Evolutionary conservation across 2,329 filamentous ascomycete genomes (phyloP).

Genomic region (Fusarium staphyleae): DNA sequence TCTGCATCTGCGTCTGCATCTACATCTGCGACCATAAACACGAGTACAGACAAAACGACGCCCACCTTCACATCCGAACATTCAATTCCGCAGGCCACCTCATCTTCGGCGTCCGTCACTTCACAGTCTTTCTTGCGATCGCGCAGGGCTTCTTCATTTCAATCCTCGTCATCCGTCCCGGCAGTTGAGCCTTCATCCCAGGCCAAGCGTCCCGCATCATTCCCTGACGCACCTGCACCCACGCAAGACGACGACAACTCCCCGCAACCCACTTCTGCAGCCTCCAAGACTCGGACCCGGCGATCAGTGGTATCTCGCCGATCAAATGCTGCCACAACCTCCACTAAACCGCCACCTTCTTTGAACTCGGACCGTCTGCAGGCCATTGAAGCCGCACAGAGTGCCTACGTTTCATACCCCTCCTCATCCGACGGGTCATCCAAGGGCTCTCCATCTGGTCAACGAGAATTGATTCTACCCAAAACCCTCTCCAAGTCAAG

Average conservation of each 20-base stretch:
- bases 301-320: slow-evolving; percentile 50
- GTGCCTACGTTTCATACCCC: slow-evolving; percentile 28
- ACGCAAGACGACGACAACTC: slow-evolving; percentile 32
- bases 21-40: slow-evolving; percentile 23
- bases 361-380: slow-evolving; percentile 46
- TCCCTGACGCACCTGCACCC: slow-evolving; percentile 37
- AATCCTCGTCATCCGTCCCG: slow-evolving; percentile 39
- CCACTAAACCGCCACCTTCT: slow-evolving; percentile 43
- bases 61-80: slow-evolving; percentile 14
- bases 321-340: slow-evolving; percentile 46
- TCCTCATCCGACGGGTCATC: slow-evolving; percentile 33
- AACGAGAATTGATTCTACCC: slow-evolving; percentile 57
- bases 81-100: slow-evolving; percentile 13
- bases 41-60: slow-evolving; percentile 17
- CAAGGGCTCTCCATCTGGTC: slow-evolving; percentile 45
- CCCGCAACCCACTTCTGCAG: slow-evolving; percentile 37
- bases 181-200: slow-evolving; percentile 35
- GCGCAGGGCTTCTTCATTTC: slow-evolving; percentile 46
- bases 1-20: slow-evolving; percentile 24
- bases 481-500: slow-evolving; percentile 51
- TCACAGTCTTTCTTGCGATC: slow-evolving; percentile 37
- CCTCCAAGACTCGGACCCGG: slow-evolving; percentile 46
- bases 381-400: slow-evolving; percentile 41
- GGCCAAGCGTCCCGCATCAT: slow-evolving; percentile 38
- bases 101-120: slow-evolving; percentile 18